Base-by-base conservation (phyloP, 2,329 filamentous ascomycete genomes). In the Verticillium albo-atrum region DNA sequence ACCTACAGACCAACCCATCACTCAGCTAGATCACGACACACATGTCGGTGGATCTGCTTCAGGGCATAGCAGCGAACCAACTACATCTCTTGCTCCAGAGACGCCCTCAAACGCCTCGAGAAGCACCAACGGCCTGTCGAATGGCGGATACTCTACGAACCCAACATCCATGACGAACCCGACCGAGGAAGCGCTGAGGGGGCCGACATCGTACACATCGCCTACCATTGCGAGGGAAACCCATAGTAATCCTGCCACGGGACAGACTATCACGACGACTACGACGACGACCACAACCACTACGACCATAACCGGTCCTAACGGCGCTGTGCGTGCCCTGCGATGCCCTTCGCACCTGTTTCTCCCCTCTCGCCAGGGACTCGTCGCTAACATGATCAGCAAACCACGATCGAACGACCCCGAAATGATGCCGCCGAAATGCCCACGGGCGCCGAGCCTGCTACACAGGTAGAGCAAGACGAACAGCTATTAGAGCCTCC, bases 281-380 rank as follows among this genome's bases (percentile, higher is more conserved):
- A 57, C 56, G 3, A 64, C 62, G 1, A 64, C 62, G 3, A 64
- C 62, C 2, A 64, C 62, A 3, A 64, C 62, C 1, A 64, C 62
- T 4, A 64, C 62, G 9, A 64, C 62, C 6, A 60, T 62, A 2
- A 64, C 62, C 1, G 56, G 56, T 23, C 23, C 42, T 6, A 59
- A 64, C 25, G 62, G 62, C 12, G 50, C 34, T 56, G 54, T 27
- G 55, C 35, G 35, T 57, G 52, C 4, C 47, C 56, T n/a, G 57
- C 58, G 25, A 53, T 57, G 53, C 32, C 58, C 35, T 55, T 57
- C 17, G 17, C 28, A 5, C n/a, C 25, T 17, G 54, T 28, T 14
- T 54, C 12, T 7, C 26, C 50, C n/a, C 34, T 60, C 4, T 35
- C 35, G 6, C 57, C 60, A 3, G 23, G 23, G 35, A 42, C 34